These are phyloP conservation scores for Scheffersomyces lignicola DNA, from an alignment of 1,139 yeast species.

Conservation along the genomic window DNA sequence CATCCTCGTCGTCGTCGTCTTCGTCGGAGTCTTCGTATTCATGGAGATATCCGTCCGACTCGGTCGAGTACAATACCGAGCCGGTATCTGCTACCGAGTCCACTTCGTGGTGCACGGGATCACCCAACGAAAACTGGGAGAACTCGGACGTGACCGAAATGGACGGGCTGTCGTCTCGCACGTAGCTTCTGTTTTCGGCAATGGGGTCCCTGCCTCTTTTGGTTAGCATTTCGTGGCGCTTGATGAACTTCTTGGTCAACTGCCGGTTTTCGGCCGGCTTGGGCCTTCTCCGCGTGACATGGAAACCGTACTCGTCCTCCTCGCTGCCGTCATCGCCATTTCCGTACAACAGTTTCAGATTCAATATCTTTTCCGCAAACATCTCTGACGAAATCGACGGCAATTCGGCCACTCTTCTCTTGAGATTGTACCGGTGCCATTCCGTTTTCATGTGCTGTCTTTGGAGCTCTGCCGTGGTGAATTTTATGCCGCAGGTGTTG, in stretches of 20 bases:
- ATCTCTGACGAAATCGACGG: slow-evolving; percentile 78
- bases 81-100: slow-evolving; percentile 41
- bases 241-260: slow-evolving; percentile 21
- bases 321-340: slow-evolving; percentile 26
- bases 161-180: slow-evolving; percentile 50
- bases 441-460: slow-evolving; percentile 93
- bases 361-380: slow-evolving; percentile 72
- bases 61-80: slow-evolving; percentile 49
- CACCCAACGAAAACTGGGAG: slow-evolving; percentile 69
- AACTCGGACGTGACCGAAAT: slow-evolving; percentile 55
- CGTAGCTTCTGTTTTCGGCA: slow-evolving; percentile 11
- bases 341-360: slow-evolving; percentile 25
- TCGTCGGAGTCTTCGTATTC: slow-evolving; percentile 18
- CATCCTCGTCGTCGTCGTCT: slow-evolving; percentile 25
- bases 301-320: slow-evolving; percentile 70
- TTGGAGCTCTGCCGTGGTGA: slow-evolving; percentile 77
- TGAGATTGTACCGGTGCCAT: slow-evolving; percentile 92
- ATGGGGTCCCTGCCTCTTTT: slow-evolving; percentile 9
- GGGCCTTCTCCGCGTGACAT: slow-evolving; percentile 32
- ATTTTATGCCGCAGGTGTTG: slow-evolving; percentile 81
- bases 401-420: slow-evolving; percentile 84
- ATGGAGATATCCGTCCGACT: slow-evolving; percentile 41
- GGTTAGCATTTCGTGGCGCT: slow-evolving; percentile 14
- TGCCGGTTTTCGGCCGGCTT: slow-evolving; percentile 19
- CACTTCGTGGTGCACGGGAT: slow-evolving; percentile 20